These are phyloP conservation scores for Russula ochroleuca DNA, from an alignment of 768 basidiomycete genomes.

Conservation along the genomic window DNA sequence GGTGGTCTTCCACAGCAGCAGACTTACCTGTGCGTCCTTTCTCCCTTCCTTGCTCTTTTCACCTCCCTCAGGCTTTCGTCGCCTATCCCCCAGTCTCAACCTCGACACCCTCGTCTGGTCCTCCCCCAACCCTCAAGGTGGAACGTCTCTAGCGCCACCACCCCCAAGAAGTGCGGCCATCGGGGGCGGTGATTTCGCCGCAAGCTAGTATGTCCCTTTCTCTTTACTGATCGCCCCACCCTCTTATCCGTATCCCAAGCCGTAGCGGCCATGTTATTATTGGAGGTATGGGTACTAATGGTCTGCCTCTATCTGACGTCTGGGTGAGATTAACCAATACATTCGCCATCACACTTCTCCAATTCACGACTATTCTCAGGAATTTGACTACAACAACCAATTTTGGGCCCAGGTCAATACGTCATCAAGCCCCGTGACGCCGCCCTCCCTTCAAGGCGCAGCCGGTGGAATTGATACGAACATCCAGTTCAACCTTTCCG, in stretches of 20 bases:
- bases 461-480: conserved; percentile 64
- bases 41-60: neutral
- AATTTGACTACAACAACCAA: conserved; percentile 69
- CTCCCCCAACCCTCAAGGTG: conserved; percentile 47
- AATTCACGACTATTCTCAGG: conserved; percentile 41
- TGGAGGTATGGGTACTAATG: conserved; percentile 60
- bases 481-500: conserved; percentile 40
- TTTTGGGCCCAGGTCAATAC: conserved; percentile 68
- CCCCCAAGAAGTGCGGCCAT: conserved; percentile 62
- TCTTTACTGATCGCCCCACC: conserved; percentile 10
- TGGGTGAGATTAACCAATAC: conserved; percentile 53
- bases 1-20: conserved; percentile 57
- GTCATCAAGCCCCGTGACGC: conserved; percentile 42
- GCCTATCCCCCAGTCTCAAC: conserved; percentile 47
- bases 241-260: conserved; percentile 38
- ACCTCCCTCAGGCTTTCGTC: conserved; percentile 14
- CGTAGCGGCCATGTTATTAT: conserved; percentile 71
- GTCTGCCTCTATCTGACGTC: conserved; percentile 56
- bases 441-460: conserved; percentile 66
- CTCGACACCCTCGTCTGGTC: conserved; percentile 60
- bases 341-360: conserved; percentile 19
- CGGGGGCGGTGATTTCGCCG: conserved; percentile 65
- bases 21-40: conserved; percentile 58
- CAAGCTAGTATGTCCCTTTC: conserved; percentile 66
- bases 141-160: conserved; percentile 44